Conservation (phyloP, 2,329 filamentous ascomycete species). For the Hymenoscyphus scutula region DNA sequence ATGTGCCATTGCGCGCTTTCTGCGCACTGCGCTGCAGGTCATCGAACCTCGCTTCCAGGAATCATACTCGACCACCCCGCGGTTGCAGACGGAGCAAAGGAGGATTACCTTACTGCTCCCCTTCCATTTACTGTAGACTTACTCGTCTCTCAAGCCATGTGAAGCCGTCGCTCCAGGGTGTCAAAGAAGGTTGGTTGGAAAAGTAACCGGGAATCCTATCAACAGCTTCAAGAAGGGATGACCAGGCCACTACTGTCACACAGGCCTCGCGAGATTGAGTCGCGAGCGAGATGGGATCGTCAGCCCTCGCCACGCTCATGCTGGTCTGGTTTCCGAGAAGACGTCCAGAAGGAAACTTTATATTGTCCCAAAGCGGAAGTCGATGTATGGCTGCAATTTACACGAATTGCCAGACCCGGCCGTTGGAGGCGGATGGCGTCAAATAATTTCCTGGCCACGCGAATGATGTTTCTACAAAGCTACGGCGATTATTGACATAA, state of each 20-base stretch:
- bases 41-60: conserved; percentile 18
- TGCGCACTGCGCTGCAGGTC: conserved; percentile 30
- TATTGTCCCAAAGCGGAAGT: conserved; percentile 18
- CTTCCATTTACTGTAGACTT: background rate
- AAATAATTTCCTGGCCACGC: conserved; percentile 27
- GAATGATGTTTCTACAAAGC: conserved; percentile 25
- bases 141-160: background rate
- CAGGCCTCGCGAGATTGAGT: conserved; percentile 9
- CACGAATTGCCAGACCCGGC: conserved; percentile 21
- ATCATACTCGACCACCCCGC: background rate
- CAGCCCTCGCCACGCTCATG: conserved; percentile 27
- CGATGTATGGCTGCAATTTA: conserved; percentile 31
- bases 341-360: conserved; percentile 17
- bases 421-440: conserved; percentile 21
- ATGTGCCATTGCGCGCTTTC: conserved; percentile 20
- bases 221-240: background rate
- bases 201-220: background rate
- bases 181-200: conserved; percentile 4
- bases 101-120: background rate
- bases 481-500: conserved; percentile 23
- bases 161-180: background rate
- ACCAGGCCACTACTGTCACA: background rate
- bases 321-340: conserved; percentile 12
- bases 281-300: conserved; percentile 17
- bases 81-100: conserved; percentile 1